Evolutionary conservation across 139 green algal genomes (phyloP), one percentile per base, ranked within the genome.

Genomic region (Micractinium conductrix): DNA sequence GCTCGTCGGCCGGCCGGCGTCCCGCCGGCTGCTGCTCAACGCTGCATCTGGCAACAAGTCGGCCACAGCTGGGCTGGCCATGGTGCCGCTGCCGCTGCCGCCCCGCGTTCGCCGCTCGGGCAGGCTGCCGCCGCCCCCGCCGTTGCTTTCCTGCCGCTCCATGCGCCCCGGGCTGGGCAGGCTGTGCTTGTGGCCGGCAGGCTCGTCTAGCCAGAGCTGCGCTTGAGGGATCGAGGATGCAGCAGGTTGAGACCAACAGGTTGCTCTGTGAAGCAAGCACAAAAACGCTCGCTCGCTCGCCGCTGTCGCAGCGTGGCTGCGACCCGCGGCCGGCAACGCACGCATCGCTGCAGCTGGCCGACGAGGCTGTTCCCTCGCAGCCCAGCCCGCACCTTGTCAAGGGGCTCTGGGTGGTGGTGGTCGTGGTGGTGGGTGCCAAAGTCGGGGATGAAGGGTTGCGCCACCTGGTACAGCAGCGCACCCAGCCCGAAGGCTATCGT

Each of bases 371-470:
- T 10, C 48, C 48, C 48, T 58, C 16, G 12, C 48, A 58, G 48
- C 48, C 10, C 53, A 16, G 53, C 53, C 2, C 53, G 53, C n/a
- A 87, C 82, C 72, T 69, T 67, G 12, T 76, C 82, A n/a, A 82
- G 14, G 26, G 33, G 43, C 8, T 79, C 16, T 60, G 33, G 24
- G 22, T 58, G 62, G 22, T 85, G 28, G 16, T 79, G 50, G 53
- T 86, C 55, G n/a, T 45, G 58, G 76, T 73, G 55, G 58, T 82
- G 76, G 76, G 24, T 24, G n/a, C 92, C 89, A 75, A 94, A 91
- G 53, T 93, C 92, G 30, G 93, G 92, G 10, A 96, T 86, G 63
- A 90, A 90, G 4, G 93, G 93, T 70, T 94, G 87, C 35, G 84
- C 21, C 16, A 92, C 35, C 43, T 92, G 89, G 74, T 94, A 95